A percentile compares a stretch with the other conserved stretches of the same genome.
Evolutionary conservation across 305 asterid species (phyloP).

Genomic region (Solanum hybrid): DNA sequence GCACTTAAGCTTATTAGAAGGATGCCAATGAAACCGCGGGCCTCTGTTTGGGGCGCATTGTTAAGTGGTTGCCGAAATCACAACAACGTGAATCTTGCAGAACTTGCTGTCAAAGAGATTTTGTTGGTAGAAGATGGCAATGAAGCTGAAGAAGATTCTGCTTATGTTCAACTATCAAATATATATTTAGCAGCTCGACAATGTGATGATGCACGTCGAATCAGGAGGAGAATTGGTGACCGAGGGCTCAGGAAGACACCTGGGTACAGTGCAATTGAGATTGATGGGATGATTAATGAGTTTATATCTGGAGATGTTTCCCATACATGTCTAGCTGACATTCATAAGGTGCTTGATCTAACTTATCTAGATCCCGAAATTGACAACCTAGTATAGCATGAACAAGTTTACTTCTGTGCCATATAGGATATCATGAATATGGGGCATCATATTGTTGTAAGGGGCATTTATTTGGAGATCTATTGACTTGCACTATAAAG

Average conservation of each 20-base stretch:
- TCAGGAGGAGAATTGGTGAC: slow-evolving; percentile 33
- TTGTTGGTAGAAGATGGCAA: slow-evolving; percentile 19
- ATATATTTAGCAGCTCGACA: slow-evolving; percentile 25
- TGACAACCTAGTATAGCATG: background rate
- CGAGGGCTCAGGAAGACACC: slow-evolving; percentile 26
- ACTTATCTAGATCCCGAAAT: background rate
- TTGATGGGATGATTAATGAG: slow-evolving; percentile 26
- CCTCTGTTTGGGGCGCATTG: slow-evolving; percentile 40
- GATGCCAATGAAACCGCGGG: slow-evolving; percentile 34
- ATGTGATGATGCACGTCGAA: slow-evolving; percentile 20
- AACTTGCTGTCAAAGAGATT: slow-evolving; percentile 28
- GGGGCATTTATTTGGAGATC: background rate
- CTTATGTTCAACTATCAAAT: slow-evolving; percentile 34
- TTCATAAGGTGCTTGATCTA: slow-evolving; percentile 18
- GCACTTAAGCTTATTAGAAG: slow-evolving; percentile 23
- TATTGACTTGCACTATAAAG: background rate
- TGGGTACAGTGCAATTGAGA: slow-evolving; percentile 31
- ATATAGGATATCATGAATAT: background rate
- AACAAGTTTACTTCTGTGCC: background rate
- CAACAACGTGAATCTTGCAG: slow-evolving; percentile 26
- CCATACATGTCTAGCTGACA: slow-evolving; percentile 17
- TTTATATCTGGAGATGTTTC: slow-evolving; percentile 27
- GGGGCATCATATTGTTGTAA: background rate
- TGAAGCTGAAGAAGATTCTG: slow-evolving; percentile 26
- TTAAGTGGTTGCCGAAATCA: slow-evolving; percentile 26